Conservation (phyloP, 345 rosid species). For the Eucalyptus tenuipes region DNA sequence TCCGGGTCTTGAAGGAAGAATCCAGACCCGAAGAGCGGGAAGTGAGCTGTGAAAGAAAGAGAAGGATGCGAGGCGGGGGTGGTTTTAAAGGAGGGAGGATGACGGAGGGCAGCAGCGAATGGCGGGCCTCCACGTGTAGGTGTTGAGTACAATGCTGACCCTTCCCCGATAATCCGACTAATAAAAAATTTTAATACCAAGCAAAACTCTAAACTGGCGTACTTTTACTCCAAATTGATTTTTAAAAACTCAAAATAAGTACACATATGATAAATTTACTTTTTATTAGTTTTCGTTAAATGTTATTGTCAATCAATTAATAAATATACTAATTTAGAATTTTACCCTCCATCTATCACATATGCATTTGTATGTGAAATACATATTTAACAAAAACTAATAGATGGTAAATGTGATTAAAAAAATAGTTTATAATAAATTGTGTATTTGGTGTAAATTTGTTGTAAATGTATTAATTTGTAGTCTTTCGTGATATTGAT, state of each 20-base stretch:
- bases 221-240: too few species aligned
- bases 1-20: neutral
- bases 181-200: too few species aligned
- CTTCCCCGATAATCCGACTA: neutral
- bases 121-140: neutral
- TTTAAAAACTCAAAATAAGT: too few species aligned
- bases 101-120: neutral
- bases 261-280: too few species aligned
- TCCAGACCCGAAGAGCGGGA: neutral
- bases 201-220: too few species aligned
- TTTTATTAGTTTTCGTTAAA: too few species aligned
- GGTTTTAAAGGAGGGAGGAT: neutral
- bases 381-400: too few species aligned
- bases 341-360: fast-evolving
- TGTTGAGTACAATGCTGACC: neutral
- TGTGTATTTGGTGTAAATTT: fast-evolving
- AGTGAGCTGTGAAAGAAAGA: neutral
- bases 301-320: too few species aligned
- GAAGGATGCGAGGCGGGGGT: neutral
- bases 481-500: fast-evolving
- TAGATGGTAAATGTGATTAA: too few species aligned
- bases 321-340: fast-evolving
- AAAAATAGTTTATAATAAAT: too few species aligned
- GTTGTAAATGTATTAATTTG: fast-evolving
- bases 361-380: too few species aligned